A percentile compares a stretch with the other conserved stretches of the same genome.
Conservation (phyloP, 306 rosid genomes). For the Prunus kanzakura region DNA sequence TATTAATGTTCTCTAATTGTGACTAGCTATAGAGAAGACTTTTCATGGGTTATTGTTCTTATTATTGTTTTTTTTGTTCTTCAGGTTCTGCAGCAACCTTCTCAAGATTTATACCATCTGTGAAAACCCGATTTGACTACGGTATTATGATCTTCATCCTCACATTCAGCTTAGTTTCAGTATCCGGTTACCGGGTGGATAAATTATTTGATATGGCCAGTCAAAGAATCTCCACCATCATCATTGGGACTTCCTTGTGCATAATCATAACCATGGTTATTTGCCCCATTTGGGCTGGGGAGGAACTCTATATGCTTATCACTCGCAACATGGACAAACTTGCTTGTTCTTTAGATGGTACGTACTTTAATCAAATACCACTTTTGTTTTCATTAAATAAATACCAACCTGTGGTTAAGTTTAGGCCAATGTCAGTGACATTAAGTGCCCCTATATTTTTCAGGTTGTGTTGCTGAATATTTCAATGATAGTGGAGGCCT, state of each 20-base stretch:
- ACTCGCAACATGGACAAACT: slow-evolving; percentile 68
- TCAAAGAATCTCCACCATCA: slow-evolving; percentile 56
- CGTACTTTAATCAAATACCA: slow-evolving; percentile 6
- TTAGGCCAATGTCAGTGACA: neutral
- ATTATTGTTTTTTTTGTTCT: neutral
- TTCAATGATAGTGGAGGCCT: slow-evolving; percentile 24
- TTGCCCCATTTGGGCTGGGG: slow-evolving; percentile 92
- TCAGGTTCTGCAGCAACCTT: slow-evolving; percentile 86
- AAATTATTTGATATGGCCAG: slow-evolving; percentile 47
- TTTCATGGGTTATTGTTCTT: no score
- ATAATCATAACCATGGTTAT: slow-evolving; percentile 43
- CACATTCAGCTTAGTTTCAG: slow-evolving; percentile 73
- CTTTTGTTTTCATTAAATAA: neutral
- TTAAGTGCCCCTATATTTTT: neutral
- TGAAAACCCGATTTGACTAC: slow-evolving; percentile 80
- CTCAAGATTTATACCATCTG: slow-evolving; percentile 74
- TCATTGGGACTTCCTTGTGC: slow-evolving; percentile 66
- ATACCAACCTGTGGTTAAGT: neutral
- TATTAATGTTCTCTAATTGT: neutral
- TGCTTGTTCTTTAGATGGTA: slow-evolving; percentile 65
- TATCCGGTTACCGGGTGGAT: slow-evolving; percentile 64
- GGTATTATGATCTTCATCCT: slow-evolving; percentile 78
- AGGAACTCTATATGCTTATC: slow-evolving; percentile 53
- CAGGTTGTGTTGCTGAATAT: slow-evolving; percentile 57
- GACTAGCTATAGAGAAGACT: neutral